phyloP scores from a whole-genome alignment of 768 basidiomycete species.

The Russula olivacea region DNA sequence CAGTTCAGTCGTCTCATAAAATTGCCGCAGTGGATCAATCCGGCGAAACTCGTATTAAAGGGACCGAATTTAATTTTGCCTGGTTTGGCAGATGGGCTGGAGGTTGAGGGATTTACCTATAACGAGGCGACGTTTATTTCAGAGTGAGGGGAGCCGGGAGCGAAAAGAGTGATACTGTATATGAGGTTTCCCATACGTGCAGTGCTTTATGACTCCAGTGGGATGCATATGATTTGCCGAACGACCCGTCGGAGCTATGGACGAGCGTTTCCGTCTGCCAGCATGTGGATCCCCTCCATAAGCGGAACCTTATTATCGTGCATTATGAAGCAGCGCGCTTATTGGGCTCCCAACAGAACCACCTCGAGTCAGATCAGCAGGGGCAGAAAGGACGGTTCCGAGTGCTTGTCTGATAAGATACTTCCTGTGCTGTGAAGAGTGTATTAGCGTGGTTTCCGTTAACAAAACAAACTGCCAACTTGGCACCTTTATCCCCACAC shows the following conservation, averaged over 20 bases:
- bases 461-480: not conserved
- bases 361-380: not conserved
- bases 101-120: conserved; percentile 69
- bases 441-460: not conserved
- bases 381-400: not conserved
- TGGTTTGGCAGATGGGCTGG: conserved; percentile 35
- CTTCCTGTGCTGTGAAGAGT: not conserved
- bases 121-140: conserved; percentile 92
- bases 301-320: not conserved
- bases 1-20: not conserved
- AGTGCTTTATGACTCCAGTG: not conserved
- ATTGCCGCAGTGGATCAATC: conserved; percentile 50
- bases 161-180: no score
- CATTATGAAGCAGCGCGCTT: not conserved
- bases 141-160: not conserved
- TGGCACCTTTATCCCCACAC: not conserved
- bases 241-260: no score
- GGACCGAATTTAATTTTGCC: conserved; percentile 39
- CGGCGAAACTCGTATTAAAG: conserved; percentile 45
- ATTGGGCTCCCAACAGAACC: no score
- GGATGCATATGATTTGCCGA: no score
- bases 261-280: no score
- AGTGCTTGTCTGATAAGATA: conserved; percentile 1
- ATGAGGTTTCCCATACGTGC: not conserved
- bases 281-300: not conserved